A percentile compares a stretch with the other conserved stretches of the same genome.
These are phyloP conservation scores for Synchytrium microbalum DNA, from an alignment of 371 early-diverging fungal genomes.

Conservation along the genomic window DNA sequence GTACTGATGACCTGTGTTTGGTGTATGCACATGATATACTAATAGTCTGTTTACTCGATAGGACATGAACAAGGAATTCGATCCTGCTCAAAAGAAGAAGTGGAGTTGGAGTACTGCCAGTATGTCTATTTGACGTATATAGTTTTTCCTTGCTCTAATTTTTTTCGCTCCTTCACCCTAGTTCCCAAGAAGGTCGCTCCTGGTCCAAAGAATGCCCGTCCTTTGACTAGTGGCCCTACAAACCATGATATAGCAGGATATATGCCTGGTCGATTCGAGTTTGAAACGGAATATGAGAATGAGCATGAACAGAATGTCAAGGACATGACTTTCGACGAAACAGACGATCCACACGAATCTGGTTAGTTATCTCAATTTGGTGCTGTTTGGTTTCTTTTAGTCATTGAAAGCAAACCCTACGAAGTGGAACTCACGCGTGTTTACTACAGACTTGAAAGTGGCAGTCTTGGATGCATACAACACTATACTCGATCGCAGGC, in stretches of 20 bases:
- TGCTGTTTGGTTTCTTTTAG: too few relatives aligned
- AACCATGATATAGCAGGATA: conserved; percentile 94
- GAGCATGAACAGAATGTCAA: conserved; percentile 92
- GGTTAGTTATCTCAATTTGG: conserved; percentile 28
- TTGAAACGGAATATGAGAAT: conserved; percentile 94
- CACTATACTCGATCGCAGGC: conserved; percentile 71
- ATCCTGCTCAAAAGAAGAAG: conserved; percentile 30
- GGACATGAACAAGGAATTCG: conserved; percentile 47
- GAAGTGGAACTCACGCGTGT: neutral
- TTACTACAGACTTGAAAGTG: conserved; percentile 64
- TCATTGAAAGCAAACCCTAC: too few relatives aligned
- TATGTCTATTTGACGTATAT: too few relatives aligned
- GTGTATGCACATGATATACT: neutral
- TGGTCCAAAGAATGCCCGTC: conserved; percentile 7
- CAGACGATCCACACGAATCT: conserved; percentile 77
- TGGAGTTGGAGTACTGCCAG: conserved; percentile 25
- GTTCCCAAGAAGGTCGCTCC: conserved; percentile 13
- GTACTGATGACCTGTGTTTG: conserved; percentile 9
- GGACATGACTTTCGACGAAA: conserved; percentile 85
- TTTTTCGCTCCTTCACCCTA: conserved; percentile 12
- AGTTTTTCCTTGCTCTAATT: conserved; percentile 12
- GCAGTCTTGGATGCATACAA: conserved; percentile 92
- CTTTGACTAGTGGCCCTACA: conserved; percentile 46
- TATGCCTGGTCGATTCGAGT: conserved; percentile 97
- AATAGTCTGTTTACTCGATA: conserved; percentile 10